Base-by-base conservation (phyloP, 768 basidiomycete species). In the Tephrocybe sp. region DNA sequence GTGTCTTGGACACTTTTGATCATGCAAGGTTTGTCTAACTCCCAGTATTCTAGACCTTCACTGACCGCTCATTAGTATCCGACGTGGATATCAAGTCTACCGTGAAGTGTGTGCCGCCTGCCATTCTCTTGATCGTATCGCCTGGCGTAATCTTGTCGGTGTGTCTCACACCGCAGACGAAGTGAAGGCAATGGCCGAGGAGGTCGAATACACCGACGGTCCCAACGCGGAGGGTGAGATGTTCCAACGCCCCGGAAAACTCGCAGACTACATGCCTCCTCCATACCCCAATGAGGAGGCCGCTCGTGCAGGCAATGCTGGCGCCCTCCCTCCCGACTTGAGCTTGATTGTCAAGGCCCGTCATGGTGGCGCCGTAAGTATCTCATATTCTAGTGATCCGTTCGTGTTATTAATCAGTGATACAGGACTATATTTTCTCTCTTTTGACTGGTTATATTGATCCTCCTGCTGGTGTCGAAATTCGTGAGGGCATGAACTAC, bases 241-340 rank as follows among this genome's bases (percentile, higher is more conserved):
- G 95, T 99, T 98, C 82, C 85, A 92, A 73, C 81, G 97, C 47
- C 97, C 97, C 11, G 97, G 97, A 71, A 99, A 99, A 73, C 87
- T 98, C 51, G 85, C 97, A 31, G 97, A 99, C 69, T 98, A 98
- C 72, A 76, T 99, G 79, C 97, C 96, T 47, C 65, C 78, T 38
- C 92, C 97, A 35, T 99, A 99, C 74, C 84, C 95, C 57, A 99
- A 99, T 64, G 96, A 98, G 57, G 93, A 98, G 76, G 96, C 97
- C 58, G 93, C 97, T 42, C 82, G 97, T 59, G 89, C 96, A 49
- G 78, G 86, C 49, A 99, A 99, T 70, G 89, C 77, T 52, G 97
- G 97, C 74, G 93, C 95, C 49, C 82, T 95, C 25, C 97, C 97
- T 61, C 97, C 97, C 19, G 97, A 99, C 78, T 80, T 99, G 62